A percentile compares a stretch with the other conserved stretches of the same genome.
phyloP scores from a whole-genome alignment of 2,329 filamentous ascomycete species.

The Fusarium scirpi region DNA sequence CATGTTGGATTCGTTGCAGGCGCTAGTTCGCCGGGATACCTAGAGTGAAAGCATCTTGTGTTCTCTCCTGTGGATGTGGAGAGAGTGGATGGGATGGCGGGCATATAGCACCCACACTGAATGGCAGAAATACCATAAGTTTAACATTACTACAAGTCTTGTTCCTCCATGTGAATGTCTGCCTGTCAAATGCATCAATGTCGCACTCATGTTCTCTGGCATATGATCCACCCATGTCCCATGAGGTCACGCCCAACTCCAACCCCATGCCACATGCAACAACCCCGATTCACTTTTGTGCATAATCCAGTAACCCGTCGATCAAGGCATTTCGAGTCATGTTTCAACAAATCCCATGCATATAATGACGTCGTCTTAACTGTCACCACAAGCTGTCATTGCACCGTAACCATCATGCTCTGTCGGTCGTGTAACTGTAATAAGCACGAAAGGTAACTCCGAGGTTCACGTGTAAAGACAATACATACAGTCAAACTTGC shows the following conservation, averaged over 20 bases:
- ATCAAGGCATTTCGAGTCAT: slow-evolving; percentile 1
- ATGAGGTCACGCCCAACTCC: slow-evolving; percentile 41
- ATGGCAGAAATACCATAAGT: slow-evolving; percentile 55
- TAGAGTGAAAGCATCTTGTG: slow-evolving; percentile 2
- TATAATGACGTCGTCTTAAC: slow-evolving; percentile 24
- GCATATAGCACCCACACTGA: slow-evolving; percentile 50
- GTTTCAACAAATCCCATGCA: slow-evolving; percentile 14
- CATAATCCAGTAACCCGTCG: not conserved
- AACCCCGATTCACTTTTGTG: slow-evolving; percentile 12
- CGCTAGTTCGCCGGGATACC: not conserved
- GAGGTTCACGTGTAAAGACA: not conserved
- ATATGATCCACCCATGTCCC: slow-evolving; percentile 45
- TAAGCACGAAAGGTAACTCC: not conserved
- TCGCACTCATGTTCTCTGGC: slow-evolving; percentile 38
- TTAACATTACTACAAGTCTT: slow-evolving; percentile 17
- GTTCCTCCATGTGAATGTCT: not conserved
- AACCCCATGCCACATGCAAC: slow-evolving; percentile 31
- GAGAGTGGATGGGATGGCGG: slow-evolving; percentile 18
- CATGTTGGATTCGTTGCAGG: slow-evolving; percentile 31
- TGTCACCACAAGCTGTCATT: not conserved
- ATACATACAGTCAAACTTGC: too few relatives aligned
- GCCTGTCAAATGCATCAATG: slow-evolving; percentile 3
- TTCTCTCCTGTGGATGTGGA: slow-evolving; percentile 14
- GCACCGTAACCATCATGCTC: not conserved
- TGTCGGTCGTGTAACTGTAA: not conserved